Evolutionary conservation across 139 green algal genomes (phyloP), one percentile per base, ranked within the genome.

Genomic region (Volvox africanus): DNA sequence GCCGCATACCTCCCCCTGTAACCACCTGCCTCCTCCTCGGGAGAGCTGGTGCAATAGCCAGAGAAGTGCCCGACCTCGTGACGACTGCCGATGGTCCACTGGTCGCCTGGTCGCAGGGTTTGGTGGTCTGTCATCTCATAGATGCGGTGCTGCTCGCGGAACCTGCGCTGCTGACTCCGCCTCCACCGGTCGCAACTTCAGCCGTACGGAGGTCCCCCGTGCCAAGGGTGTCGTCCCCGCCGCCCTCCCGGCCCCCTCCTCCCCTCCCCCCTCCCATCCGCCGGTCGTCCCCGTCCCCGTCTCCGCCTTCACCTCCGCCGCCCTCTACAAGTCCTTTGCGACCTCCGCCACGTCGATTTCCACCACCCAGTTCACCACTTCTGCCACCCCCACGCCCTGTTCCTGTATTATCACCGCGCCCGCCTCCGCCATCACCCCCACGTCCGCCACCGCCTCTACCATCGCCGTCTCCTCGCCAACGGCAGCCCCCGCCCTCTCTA

Each of bases 71-170:
- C 9, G 9, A 5, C 44, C 44, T 55, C 44, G 44, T 55, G 44
- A 55, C 44, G 44, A 55, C 44, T 55, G 44, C 44, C 44, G n/a
- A n/a, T n/a, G n/a, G n/a, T n/a, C n/a, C n/a, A n/a, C n/a, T 9
- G 44, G 44, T 55, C 44, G 2, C 17, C 0, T 55, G 75, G 17
- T 17, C 20, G 50, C 82, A 87, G 82, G 82, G 82, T 22, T 32
- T 50, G 20, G 62, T 87, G 20, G 20, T 87, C 26, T 76, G 61
- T 33, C 82, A 87, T 30, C 32, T 87, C 19, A 61, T 87, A 30
- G 32, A 87, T 69, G 62, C 61, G 30, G 82, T 87, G 61, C 82
- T 87, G 82, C 82, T 87, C 21, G 30, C 82, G 81, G 37, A 62
- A 0, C 18, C 28, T 32, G 26, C 78, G 36, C 78, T 17, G 36